These are phyloP conservation scores for Lathyrus sativus DNA, from an alignment of 306 rosid species.

Conservation along the genomic window DNA sequence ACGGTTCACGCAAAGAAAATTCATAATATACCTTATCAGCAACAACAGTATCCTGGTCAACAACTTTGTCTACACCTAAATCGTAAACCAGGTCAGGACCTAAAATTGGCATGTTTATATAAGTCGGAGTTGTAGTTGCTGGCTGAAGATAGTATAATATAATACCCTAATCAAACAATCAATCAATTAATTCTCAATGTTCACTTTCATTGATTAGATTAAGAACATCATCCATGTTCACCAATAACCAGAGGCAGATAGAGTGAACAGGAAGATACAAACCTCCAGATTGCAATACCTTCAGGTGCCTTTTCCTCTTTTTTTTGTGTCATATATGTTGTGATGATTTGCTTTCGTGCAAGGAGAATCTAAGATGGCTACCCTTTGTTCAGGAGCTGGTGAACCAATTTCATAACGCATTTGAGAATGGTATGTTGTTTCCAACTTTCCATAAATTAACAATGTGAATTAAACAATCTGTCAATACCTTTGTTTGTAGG, in stretches of 20 bases:
- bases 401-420: conserved; percentile 67
- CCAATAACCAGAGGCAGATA: conserved; percentile 73
- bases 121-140: no score
- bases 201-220: not conserved
- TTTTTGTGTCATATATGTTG: not conserved
- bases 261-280: conserved; percentile 78
- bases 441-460: no score
- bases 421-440: conserved; percentile 52
- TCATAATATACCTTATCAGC: no score
- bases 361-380: not conserved
- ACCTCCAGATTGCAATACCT: conserved; percentile 80
- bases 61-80: no score
- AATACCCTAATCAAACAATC: not conserved
- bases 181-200: not conserved
- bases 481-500: not conserved
- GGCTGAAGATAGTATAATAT: not conserved
- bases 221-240: conserved; percentile 56
- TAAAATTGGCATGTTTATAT: no score
- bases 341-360: not conserved
- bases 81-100: no score
- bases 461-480: not conserved
- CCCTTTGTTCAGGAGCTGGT: conserved; percentile 63
- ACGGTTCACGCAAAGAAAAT: no score
- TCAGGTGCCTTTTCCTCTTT: conserved; percentile 46
- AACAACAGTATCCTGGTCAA: no score